Evolutionary conservation across 1,284 basidiomycete species (phyloP), one percentile per base, ranked within the genome.

Genomic region (Cutaneotrichosporon cutaneum): DNA sequence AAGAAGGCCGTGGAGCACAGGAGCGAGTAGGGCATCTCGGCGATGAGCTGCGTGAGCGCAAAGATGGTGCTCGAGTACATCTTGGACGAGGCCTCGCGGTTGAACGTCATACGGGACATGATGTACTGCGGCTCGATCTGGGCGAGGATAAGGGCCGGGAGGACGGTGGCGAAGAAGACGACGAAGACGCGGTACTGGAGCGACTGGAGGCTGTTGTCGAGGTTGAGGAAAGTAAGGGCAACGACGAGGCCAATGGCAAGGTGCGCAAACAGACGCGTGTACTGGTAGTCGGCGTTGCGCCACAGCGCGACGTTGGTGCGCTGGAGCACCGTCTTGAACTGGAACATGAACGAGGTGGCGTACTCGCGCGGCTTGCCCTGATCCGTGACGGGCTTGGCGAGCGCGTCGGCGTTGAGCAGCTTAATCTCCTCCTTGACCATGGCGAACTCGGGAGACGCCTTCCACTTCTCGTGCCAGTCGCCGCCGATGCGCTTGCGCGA

Each of bases 91-190:
- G 79, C 72, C 68, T 87, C 87, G 76, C 90, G 84, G 62, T 68
- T 73, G 64, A 75, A 77, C 18, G 76, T 81, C 82, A 75, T 74
- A 76, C 92, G 82, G 63, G 89, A 89, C 78, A 88, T 82, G 72
- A 95, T 90, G 82, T 92, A 95, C 81, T 90, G 79, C 0, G 92
- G 91, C 77, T 92, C 88, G 61, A 94, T 87, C 77, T 76, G 80
- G 54, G 74, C 72, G 42, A 78, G 68, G 30, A 80, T 68, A 33
- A 77, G 68, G 26, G 72, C 72, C 8, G 74, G 75, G 45, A 76
- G 65, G 32, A 79, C 70, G 42, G 71, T 73, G 50, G 72, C 72
- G 60, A 82, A 81, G 75, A 81, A 82, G 61, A 76, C 67, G 54
- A 77, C 74, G 77, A 94, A 94, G 39, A 92, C 85, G 42, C 90